Evolutionary conservation across 148 eudicot species (phyloP), one percentile per base, ranked within the genome.

Genomic region (Vaccinium vitisidaea): DNA sequence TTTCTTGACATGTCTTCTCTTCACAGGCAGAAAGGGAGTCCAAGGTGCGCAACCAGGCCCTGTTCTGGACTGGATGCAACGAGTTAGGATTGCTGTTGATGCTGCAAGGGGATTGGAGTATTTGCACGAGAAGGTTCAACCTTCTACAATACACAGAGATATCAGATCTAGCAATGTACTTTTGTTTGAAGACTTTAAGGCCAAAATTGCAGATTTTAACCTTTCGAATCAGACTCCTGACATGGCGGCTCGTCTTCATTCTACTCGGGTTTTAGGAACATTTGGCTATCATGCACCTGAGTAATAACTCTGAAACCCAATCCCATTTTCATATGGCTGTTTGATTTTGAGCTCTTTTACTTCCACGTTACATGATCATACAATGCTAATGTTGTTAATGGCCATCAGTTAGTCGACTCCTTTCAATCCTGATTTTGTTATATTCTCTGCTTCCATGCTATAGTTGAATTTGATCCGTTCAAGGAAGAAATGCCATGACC

Each of bases 31-130:
- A 83, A 94, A 94, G 86, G 98, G 98, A 48, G 98, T 94, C 9
- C 92, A 93, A 90, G 98, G 98, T 59, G 98, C 98, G 70, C 98
- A 95, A 80, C 98, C 98, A 65, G 98, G 98, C 59, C 98, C 98
- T 32, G 92, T 88, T 21, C 88, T 95, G 48, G 91, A 91, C 59
- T 95, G 98, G 98, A 89, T 88, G 76, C 94, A 92, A 59, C 94
- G 98, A 52, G 98, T 95, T 19, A 92, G 91, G 83, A 95, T 95
- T 83, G 98, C 95, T 67, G 93, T 95, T 63, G 92, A 91, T 77
- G 96, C 96, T 50, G 98, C 98, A 16, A 93, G 88, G 88, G 98
- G 98, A 19, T 88, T 95, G n/a, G 98, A 95, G 74, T 94, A 91
- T 89, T 88, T 95, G 89, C 98, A 95, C 83, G 98, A 95, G 89